Evolutionary conservation across 345 rosid genomes (phyloP).

Genomic region (Arabidopsis thaliana): DNA sequence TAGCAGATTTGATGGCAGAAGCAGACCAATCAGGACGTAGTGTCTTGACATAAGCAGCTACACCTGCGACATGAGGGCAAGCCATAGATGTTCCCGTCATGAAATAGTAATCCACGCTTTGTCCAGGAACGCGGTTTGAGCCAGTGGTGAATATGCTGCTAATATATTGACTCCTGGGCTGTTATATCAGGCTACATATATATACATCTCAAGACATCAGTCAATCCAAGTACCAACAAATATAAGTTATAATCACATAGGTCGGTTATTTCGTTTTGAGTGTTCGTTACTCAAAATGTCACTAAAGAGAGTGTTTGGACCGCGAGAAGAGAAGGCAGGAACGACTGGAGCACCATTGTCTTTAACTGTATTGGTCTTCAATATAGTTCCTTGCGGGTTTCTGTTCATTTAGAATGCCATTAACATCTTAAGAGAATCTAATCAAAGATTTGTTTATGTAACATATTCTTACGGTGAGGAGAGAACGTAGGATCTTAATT

Average conservation of each 20-base stretch:
- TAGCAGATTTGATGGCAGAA: constrained; percentile 70
- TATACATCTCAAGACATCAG: not conserved
- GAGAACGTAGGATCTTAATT: constrained; percentile 43
- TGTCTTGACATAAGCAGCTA: constrained; percentile 56
- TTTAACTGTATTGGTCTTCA: constrained; percentile 46
- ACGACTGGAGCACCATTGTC: constrained; percentile 47
- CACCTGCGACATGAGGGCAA: constrained; percentile 72
- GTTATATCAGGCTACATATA: constrained; percentile 54
- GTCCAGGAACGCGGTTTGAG: constrained; percentile 33
- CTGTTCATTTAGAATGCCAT: constrained; percentile 14
- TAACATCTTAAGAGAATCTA: constrained; percentile 2
- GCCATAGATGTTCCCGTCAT: constrained; percentile 76
- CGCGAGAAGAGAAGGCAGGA: constrained; percentile 57
- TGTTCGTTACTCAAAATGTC: constrained; percentile 48
- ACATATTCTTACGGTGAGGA: constrained; percentile 42
- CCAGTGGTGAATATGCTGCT: constrained; percentile 48
- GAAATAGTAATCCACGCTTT: constrained; percentile 40
- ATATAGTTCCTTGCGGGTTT: constrained; percentile 44
- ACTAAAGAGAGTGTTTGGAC: constrained; percentile 51
- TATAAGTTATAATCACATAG: not conserved
- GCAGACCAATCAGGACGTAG: constrained; percentile 53
- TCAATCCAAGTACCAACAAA: not conserved
- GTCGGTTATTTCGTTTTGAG: not conserved
- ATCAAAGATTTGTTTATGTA: constrained; percentile 37
- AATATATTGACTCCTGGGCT: constrained; percentile 54